Evolutionary conservation across 176 grass and related monocot species (phyloP), one percentile per base, ranked within the genome.

Genomic region (Juncus effusus): DNA sequence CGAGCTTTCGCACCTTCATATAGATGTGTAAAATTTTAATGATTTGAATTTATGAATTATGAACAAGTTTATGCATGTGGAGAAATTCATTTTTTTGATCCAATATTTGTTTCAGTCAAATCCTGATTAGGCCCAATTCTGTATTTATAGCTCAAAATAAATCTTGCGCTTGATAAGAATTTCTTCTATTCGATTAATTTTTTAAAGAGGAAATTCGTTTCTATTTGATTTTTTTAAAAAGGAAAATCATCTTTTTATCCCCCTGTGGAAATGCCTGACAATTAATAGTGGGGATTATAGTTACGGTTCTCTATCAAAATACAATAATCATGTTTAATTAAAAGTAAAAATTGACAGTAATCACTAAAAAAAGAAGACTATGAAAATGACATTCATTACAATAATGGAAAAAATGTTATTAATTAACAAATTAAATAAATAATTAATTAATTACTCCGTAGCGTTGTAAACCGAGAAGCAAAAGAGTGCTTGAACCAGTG

Each of bases 1-100:
- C 90, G 56, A 95, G 52, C 66, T 95, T 95, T 60, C 78, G 36
- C 51, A 75, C 75, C 90, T 90, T 65, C 41, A 84, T 51, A 42
- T 36, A 64, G 4, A 78, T 15, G 7, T 3, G 13, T 3, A 36
- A 16, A 4, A 38, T 42, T n/a, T 75, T 38, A 40, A 51, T 73
- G 10, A 13, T 38, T 7, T n/a, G 58, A 36, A 49, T 72, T 44
- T 9, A 8, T 42, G 12, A 60, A 59, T 3, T 11, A 47, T 47
- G 4, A 47, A 5, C 9, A 47, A 47, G 9, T 47, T 47, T 28
- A 28, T 28, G 19, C 19, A 28, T 28, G 19, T 28, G 19, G 19
- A 28, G 19, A 28, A 28, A 28, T 28, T 28, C 19, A 28, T 28
- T 0, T 28, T 28, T 28, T 28, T 28, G 19, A 28, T 28, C 19